These are phyloP conservation scores for Nitzschia palea DNA, from an alignment of 108 stramenopile genomes.

Conservation along the genomic window DNA sequence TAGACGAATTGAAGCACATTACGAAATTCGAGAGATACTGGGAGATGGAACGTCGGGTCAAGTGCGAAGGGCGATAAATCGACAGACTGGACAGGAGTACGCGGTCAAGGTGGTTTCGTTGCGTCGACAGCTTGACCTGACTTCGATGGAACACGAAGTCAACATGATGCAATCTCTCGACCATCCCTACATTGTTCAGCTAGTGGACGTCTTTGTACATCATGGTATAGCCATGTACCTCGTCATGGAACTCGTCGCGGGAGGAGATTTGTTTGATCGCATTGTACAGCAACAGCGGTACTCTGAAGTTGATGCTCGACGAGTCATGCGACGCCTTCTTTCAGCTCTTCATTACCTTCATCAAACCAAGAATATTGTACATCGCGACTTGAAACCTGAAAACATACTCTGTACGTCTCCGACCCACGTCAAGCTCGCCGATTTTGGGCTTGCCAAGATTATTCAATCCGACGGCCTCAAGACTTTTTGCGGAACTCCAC, in stretches of 20 bases:
- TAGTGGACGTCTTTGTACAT: slow-evolving; percentile 84
- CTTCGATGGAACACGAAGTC: slow-evolving; percentile 59
- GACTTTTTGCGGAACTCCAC: slow-evolving; percentile 93
- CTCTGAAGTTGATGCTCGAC: slow-evolving; percentile 74
- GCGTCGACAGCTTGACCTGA: slow-evolving; percentile 30
- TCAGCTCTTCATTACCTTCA: slow-evolving; percentile 83
- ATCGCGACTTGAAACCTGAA: slow-evolving; percentile 93
- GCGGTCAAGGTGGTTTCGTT: slow-evolving; percentile 93
- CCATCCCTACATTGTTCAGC: slow-evolving; percentile 91
- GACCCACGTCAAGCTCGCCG: slow-evolving; percentile 71
- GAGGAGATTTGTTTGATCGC: slow-evolving; percentile 94
- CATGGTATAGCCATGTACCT: slow-evolving; percentile 70
- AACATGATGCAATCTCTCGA: slow-evolving; percentile 74
- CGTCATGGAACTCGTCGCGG: slow-evolving; percentile 86
- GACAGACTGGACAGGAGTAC: slow-evolving; percentile 75
- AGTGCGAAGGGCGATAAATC: slow-evolving; percentile 86
- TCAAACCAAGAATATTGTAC: slow-evolving; percentile 65
- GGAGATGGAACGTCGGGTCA: slow-evolving; percentile 92
- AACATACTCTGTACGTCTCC: slow-evolving; percentile 78
- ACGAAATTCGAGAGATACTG: slow-evolving; percentile 86
- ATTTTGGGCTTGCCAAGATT: slow-evolving; percentile 92
- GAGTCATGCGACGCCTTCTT: slow-evolving; percentile 73
- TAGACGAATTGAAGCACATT: slow-evolving; percentile 74
- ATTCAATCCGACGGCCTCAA: slow-evolving; percentile 72
- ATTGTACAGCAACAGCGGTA: slow-evolving; percentile 82